phyloP scores from a whole-genome alignment of 2,329 filamentous ascomycete genomes.

The Trichophyton schoenleinii region DNA sequence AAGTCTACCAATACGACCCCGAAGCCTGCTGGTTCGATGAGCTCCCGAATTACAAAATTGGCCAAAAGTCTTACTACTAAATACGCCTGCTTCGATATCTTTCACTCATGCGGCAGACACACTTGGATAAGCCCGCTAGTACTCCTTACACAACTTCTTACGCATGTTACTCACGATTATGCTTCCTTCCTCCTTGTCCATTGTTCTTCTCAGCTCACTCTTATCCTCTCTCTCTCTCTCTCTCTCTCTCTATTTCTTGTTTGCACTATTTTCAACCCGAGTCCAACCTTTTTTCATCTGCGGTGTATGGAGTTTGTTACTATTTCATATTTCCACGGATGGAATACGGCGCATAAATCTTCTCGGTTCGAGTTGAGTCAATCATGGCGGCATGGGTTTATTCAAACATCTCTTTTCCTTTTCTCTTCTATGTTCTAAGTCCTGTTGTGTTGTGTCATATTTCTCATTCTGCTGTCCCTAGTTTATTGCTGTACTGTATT shows the following conservation, averaged over 20 bases:
- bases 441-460: background rate
- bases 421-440: background rate
- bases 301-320: background rate
- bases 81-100: background rate
- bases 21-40: constrained; percentile 69
- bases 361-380: background rate
- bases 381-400: background rate
- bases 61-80: constrained; percentile 26
- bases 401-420: background rate
- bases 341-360: background rate
- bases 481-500: constrained; percentile 5
- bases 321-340: background rate
- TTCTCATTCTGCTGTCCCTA: constrained; percentile 4
- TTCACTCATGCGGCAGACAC: background rate
- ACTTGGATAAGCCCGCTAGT: background rate
- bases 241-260: background rate
- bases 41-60: constrained; percentile 69
- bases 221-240: background rate
- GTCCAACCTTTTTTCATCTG: background rate
- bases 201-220: background rate
- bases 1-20: constrained; percentile 83
- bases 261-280: background rate
- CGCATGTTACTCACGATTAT: background rate
- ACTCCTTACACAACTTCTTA: background rate
- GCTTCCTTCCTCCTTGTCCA: background rate